Evolutionary conservation across 257 asterid species (phyloP).

Genomic region (Parsonsia alboflavescens): DNA sequence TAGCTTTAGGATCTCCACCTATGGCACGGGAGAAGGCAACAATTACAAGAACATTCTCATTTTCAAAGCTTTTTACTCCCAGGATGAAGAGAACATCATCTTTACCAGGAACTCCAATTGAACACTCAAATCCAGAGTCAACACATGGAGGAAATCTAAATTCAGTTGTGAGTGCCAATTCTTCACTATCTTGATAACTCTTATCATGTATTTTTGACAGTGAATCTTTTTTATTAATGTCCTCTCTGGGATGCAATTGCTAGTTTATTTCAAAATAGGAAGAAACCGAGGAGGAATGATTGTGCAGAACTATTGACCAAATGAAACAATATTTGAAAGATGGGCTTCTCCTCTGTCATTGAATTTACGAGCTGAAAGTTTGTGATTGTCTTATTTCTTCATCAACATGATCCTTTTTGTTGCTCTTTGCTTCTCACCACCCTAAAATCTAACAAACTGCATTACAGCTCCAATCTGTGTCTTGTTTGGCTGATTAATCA

Average conservation of each 20-base stretch:
- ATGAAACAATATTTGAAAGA: neutral
- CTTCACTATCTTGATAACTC: neutral
- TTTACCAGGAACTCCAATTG: constrained; percentile 59
- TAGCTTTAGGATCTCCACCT: constrained; percentile 59
- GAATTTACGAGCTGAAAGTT: neutral
- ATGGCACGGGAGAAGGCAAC: constrained; percentile 41
- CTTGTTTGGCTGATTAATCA: neutral
- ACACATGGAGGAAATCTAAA: constrained; percentile 48
- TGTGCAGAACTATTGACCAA: neutral
- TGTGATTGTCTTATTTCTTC: neutral
- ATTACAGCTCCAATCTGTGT: neutral
- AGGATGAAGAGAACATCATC: constrained; percentile 69
- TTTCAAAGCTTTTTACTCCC: constrained; percentile 54
- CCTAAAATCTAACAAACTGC: neutral
- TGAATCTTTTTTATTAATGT: neutral
- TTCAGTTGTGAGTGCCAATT: constrained; percentile 43
- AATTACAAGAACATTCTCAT: constrained; percentile 54
- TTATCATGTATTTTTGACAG: neutral
- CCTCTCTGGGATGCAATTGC: neutral
- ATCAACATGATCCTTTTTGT: neutral
- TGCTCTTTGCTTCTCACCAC: neutral
- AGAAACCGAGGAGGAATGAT: neutral
- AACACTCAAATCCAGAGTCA: constrained; percentile 84
- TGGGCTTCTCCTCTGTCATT: neutral
- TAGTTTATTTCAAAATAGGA: neutral